Evolutionary conservation across 1,139 yeast genomes (phyloP).

Genomic region (Sugiyamaella grinbergsii): DNA sequence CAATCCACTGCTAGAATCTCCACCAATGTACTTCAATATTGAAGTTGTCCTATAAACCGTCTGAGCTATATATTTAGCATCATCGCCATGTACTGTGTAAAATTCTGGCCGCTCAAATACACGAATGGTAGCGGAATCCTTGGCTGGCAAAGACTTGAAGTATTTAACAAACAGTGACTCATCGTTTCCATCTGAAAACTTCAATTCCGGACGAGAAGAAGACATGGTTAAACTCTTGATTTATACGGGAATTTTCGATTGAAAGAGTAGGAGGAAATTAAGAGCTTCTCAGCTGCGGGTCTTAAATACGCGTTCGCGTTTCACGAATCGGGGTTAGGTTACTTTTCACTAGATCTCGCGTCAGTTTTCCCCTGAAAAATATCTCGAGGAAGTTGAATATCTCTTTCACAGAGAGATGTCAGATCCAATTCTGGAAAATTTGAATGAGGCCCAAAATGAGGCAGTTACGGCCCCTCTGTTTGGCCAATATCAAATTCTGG

Average conservation of each 20-base stretch:
- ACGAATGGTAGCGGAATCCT: conserved; percentile 54
- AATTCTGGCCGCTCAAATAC: conserved; percentile 78
- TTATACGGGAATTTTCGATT: no score
- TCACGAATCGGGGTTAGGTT: no score
- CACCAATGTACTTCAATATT: conserved; percentile 62
- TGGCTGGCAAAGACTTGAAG: conserved; percentile 52
- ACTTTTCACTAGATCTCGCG: no score
- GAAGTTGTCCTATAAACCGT: conserved; percentile 78
- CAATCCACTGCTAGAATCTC: conserved; percentile 47
- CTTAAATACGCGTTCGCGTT: conserved; percentile 5
- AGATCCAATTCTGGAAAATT: conserved; percentile 27
- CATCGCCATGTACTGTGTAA: conserved; percentile 70
- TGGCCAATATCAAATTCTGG: conserved; percentile 71
- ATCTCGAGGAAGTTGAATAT: no score
- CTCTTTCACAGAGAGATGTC: no score
- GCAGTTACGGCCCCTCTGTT: conserved; percentile 62
- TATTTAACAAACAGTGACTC: conserved; percentile 66
- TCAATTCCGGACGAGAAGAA: conserved; percentile 68
- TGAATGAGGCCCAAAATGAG: conserved; percentile 59
- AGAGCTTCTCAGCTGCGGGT: not conserved
- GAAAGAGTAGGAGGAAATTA: not conserved
- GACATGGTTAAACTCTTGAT: conserved; percentile 46
- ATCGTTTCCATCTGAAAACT: conserved; percentile 65
- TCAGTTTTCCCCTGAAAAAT: not conserved
- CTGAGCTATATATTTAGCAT: conserved; percentile 82